Evolutionary conservation across 2,329 filamentous ascomycete species (phyloP).

Genomic region (Cadophora malorum): DNA sequence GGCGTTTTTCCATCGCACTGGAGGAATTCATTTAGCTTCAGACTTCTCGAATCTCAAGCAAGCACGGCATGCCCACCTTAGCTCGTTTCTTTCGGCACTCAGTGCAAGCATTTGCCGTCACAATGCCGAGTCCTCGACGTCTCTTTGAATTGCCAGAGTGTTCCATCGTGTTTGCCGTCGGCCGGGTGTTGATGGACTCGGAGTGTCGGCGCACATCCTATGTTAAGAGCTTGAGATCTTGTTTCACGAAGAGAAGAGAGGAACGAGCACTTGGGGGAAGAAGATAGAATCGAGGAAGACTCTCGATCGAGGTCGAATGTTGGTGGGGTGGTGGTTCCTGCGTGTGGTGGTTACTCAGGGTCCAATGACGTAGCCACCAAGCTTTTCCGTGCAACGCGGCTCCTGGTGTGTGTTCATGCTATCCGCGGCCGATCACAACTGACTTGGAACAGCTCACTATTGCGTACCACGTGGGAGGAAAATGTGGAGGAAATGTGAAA

Average conservation of each 20-base stretch:
- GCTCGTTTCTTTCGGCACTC: slow-evolving; percentile 45
- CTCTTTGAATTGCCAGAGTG: slow-evolving; percentile 38
- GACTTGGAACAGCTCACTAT: background rate
- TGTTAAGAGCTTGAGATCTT: background rate
- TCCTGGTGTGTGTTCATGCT: background rate
- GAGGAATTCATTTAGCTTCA: slow-evolving; percentile 24
- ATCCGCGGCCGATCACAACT: background rate
- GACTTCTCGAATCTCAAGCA: background rate
- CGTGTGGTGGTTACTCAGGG: slow-evolving; percentile 6
- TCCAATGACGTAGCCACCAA: slow-evolving; percentile 17
- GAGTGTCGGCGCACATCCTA: slow-evolving; percentile 4
- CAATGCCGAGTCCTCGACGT: slow-evolving; percentile 41
- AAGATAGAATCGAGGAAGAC: background rate
- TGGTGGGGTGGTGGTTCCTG: background rate
- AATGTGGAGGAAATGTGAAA: background rate
- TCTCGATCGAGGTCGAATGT: background rate
- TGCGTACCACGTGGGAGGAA: background rate
- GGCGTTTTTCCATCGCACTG: slow-evolving; percentile 65
- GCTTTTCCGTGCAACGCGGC: background rate
- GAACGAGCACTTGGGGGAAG: background rate
- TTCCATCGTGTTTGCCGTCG: slow-evolving; percentile 21
- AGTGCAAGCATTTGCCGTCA: slow-evolving; percentile 44
- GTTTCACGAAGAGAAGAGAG: background rate
- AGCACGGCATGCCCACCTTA: slow-evolving; percentile 34
- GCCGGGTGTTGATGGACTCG: slow-evolving; percentile 1